Evolutionary conservation across 148 eudicot genomes (phyloP), one percentile per base, ranked within the genome.

Genomic region (Arctostaphylos glauca): DNA sequence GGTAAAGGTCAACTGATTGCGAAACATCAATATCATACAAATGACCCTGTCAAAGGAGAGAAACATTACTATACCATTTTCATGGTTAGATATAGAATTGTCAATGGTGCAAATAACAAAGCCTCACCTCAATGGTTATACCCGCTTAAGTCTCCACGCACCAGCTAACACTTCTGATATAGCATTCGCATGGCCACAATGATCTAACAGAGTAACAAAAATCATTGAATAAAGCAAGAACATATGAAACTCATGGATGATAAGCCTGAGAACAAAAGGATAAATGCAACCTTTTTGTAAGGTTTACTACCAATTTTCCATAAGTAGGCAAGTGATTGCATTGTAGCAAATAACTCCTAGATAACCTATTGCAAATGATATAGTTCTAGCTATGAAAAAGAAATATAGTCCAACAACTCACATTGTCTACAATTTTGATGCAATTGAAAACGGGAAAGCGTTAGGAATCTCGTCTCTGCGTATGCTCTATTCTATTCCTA

Each of bases 1-100:
- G 99, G 87, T 96, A 98, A 81, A 94, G 98, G 88, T 94, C 99
- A 89, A 96, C 99, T 77, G 99, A 43, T 91, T 96, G 99, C 53
- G 99, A 96, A 76, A 94, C 99, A 85, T 96, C 99, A 84, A 94
- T 96, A 49, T 94, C 88, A 82, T 93, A 93, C 89, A 96, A 87
- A 84, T 96, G 99, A 83, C 97, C 99, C 99, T 96, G 90, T 58
- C 77, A 83, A 73, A 74, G 16, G 68, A 80, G 5, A 86, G 79
- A 13, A 31, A 41, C 18, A 79, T 53, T 19, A 48, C 46, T 4
- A 46, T 44, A 77, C 18, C 14, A 19, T 58, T 6, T 46, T 67
- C 14, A 3, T 0, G 25, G 68, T 15, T 16, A 71, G 38, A 76
- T 2, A 18, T 48, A 6, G 49, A 52, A 41, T 5, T 25, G 21